Percentiles rank a stretch among this genome's conserved stretches.
These are phyloP conservation scores for Eimeria falciformis DNA, from an alignment of 169 alveolate genomes.

Conservation along the genomic window DNA sequence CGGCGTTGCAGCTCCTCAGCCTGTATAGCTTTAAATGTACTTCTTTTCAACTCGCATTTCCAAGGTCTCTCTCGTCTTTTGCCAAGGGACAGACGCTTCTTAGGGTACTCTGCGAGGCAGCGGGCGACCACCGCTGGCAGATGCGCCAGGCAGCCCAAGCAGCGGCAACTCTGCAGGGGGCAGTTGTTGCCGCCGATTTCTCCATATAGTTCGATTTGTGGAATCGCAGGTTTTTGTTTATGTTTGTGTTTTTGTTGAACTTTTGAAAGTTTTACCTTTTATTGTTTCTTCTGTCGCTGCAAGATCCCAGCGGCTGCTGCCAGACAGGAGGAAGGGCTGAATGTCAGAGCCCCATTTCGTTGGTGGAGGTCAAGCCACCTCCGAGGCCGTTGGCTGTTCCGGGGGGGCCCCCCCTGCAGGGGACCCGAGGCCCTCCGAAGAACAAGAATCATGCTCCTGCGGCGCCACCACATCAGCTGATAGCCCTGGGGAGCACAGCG, in stretches of 20 bases:
- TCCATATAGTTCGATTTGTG: no score
- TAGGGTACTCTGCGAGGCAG: no score
- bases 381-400: not conserved
- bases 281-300: not conserved
- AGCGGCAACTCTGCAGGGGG: no score
- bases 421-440: not conserved
- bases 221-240: no score
- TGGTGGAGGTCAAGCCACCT: not conserved
- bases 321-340: not conserved
- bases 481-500: conserved; percentile 30
- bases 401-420: not conserved
- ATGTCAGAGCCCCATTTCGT: not conserved
- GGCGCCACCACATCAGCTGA: conserved; percentile 42
- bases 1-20: not conserved
- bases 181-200: no score
- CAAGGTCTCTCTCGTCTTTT: not conserved
- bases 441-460: conserved; percentile 33
- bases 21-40: not conserved
- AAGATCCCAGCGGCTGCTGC: not conserved
- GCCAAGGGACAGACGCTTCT: no score
- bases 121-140: no score
- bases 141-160: no score
- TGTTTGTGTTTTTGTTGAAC: no score
- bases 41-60: not conserved
- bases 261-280: no score